Base-by-base conservation (phyloP, 768 basidiomycete species). In the Chalciporus piperatus region DNA sequence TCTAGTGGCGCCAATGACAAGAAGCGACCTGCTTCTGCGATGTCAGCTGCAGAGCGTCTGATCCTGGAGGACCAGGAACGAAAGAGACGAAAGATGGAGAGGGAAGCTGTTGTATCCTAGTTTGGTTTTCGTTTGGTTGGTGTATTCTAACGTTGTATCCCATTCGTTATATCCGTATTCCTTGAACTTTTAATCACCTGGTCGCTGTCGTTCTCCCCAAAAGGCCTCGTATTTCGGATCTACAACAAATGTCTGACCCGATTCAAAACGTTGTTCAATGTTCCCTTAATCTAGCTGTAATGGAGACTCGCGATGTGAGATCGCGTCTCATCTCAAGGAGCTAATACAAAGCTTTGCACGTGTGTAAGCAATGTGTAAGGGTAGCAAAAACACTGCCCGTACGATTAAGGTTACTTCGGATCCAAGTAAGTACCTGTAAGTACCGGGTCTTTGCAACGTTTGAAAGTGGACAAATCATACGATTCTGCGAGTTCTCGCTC, bases 31-130 rank as follows among this genome's bases (percentile, higher is more conserved):
- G 80, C 79, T 11, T 73, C 82, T 45, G 74, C 78, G 17, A 82
- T 94, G 79, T 83, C 84, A 59, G 90, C 89, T 22, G 89, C 89
- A 14, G 95, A 98, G 69, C 76, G 80, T 56, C 70, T 98, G 52
- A 95, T 97, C 54, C 58, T 84, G 51, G 96, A 98, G 74, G 93
- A 97, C 25, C 89, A 90, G 71, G 92, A 92, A 68, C 78, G 92
- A 64, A 95, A 96, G 70, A 78, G 85, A 66, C 76, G 92, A 57
- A 74, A 82, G 57, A 85, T 89, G 83, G 89, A 88, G 57, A 63
- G 76, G 38, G 76, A 76, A 37, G 59, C 50, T 23, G 47, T 50
- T 52, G 51, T 30, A 49, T 38, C 46, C 20, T 65, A 60, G 57
- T 32, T 23, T 44, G 13, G 13, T n/a, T 30, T 47, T 47, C 45